Evolutionary conservation across 371 early-diverging fungal genomes (phyloP).

Genomic region (Apophysomyces trapeziformis): DNA sequence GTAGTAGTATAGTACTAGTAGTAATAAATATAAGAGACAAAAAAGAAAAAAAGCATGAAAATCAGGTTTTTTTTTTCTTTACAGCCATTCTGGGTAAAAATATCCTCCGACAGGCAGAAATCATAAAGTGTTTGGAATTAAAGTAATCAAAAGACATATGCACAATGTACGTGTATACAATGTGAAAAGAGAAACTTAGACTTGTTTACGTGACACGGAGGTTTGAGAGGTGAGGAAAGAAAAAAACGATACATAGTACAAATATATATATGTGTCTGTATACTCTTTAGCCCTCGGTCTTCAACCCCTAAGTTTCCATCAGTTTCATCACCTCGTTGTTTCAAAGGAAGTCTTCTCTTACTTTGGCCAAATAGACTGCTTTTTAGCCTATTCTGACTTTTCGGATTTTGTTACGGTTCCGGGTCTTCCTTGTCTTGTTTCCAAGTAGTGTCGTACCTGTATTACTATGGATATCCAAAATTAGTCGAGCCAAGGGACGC

Average conservation of each 20-base stretch:
- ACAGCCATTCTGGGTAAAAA: slow-evolving; percentile 2
- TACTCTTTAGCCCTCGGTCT: no score
- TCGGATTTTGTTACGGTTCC: no score
- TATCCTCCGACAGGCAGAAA: slow-evolving; percentile 1
- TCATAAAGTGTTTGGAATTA: not conserved
- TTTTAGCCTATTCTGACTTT: no score
- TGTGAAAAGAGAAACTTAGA: not conserved
- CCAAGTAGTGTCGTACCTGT: no score
- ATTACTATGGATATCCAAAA: no score
- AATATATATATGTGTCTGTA: not conserved
- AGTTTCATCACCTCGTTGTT: not conserved
- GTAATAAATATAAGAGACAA: not conserved
- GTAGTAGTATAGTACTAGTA: not conserved
- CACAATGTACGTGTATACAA: not conserved
- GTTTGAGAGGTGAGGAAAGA: not conserved
- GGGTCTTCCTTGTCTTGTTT: no score
- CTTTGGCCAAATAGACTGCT: no score
- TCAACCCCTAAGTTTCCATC: no score
- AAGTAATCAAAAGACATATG: no score
- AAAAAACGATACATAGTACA: not conserved
- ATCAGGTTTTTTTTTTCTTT: not conserved
- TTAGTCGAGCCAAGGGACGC: no score
- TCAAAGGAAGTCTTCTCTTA: not conserved
- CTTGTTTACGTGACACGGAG: slow-evolving; percentile 4
- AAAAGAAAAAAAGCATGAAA: not conserved